Base-by-base conservation (phyloP, 768 basidiomycete species). In the Chiua virens region DNA sequence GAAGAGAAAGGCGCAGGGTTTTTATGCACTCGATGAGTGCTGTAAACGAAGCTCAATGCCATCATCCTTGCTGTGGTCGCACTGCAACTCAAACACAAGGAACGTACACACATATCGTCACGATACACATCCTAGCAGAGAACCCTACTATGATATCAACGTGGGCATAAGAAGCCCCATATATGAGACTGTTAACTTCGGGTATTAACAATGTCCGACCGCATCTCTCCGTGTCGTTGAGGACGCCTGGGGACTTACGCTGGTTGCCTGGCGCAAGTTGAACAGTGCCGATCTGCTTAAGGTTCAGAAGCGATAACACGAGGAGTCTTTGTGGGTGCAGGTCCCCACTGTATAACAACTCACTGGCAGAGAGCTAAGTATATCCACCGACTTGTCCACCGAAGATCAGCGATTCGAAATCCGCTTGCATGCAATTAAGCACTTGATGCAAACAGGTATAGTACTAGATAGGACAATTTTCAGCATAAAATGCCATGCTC, bases 11-110 rank as follows among this genome's bases (percentile, higher is more conserved):
- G 14, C 32, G 3, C 20, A 18, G 13, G 23, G 23, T 21, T 23
- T 61, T 60, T 63, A 60, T 63, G 9, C 25, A 21, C 40, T 21
- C 5, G 17, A 21, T 22, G 25, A 11, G 1, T 49, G 38, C 45
- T 37, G 48, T 50, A 28, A 25, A 7, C 3, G 18, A 10, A n/a
- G 22, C 28, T 3, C 1, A 36, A 27, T 18, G 39, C 17, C 4
- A 32, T 9, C 15, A 36, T 40, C 32, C 39, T 23, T n/a, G 22
- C 30, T 32, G 27, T 30, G n/a, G 41, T 37, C 39, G 9, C 42
- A 14, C 15, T 42, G 22, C 50, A 40, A 30, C 41, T 28, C 20
- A n/a, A n/a, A 44, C 37, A 60, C 27, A 21, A 46, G 36, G 48
- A 5, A 18, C 13, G 27, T 18, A 30, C 23, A 30, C 23, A 30